Percentiles rank a stretch among this genome's conserved stretches.
Evolutionary conservation across 305 asterid species (phyloP).

Genomic region (Stenogyne calaminthoides): DNA sequence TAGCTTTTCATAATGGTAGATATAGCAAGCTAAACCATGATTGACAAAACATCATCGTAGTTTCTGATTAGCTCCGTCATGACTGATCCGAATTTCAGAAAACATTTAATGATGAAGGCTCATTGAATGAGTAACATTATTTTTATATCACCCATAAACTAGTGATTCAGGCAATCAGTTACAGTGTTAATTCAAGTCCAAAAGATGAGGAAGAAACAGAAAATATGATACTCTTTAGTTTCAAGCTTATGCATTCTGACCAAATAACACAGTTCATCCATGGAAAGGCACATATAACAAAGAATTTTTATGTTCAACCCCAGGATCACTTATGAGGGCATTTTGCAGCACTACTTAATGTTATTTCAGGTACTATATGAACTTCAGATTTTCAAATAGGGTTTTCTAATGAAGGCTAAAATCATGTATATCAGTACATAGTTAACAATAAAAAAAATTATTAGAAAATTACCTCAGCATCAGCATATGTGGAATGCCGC

Average conservation of each 20-base stretch:
- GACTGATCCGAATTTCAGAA: not conserved
- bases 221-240: not conserved
- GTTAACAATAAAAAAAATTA: not conserved
- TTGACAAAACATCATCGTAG: not conserved
- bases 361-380: not conserved
- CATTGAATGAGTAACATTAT: not conserved
- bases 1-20: not conserved
- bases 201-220: not conserved
- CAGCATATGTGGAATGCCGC: conserved; percentile 90
- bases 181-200: not conserved
- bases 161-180: not conserved
- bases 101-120: not conserved
- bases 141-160: not conserved
- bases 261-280: not conserved
- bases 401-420: not conserved
- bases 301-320: not conserved
- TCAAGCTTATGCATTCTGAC: not conserved
- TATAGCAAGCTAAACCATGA: not conserved
- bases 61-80: not conserved
- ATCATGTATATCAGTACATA: not conserved
- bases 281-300: not conserved
- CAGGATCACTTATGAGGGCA: not conserved
- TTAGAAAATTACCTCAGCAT: conserved; percentile 78
- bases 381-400: not conserved
- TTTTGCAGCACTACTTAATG: not conserved